phyloP scores from a whole-genome alignment of 2,329 filamentous ascomycete species.

The Fusarium odoratissimum region DNA sequence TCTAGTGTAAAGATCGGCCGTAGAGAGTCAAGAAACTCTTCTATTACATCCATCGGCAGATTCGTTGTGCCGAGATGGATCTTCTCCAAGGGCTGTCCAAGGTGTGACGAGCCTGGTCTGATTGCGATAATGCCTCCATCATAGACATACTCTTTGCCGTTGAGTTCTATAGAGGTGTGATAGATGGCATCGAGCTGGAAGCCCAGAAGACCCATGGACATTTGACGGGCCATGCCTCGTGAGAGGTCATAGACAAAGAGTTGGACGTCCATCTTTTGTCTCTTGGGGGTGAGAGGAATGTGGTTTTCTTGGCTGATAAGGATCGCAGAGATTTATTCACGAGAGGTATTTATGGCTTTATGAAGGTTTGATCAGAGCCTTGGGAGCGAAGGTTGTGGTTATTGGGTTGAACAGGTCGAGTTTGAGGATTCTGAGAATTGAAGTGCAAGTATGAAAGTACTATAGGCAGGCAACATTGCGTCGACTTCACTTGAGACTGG shows the following conservation, averaged over 20 bases:
- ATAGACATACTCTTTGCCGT: slow-evolving; percentile 89
- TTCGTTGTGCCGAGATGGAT: slow-evolving; percentile 80
- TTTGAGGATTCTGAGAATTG: background rate
- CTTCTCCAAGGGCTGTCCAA: slow-evolving; percentile 84
- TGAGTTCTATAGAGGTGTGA: slow-evolving; percentile 89
- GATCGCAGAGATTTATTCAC: background rate
- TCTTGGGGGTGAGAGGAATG: background rate
- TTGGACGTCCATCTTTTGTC: slow-evolving; percentile 74
- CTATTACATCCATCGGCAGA: slow-evolving; percentile 81
- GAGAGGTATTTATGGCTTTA: background rate
- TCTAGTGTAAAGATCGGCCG: slow-evolving; percentile 84
- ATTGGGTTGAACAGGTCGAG: slow-evolving; percentile 1
- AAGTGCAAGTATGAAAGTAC: background rate
- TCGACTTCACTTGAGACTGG: slow-evolving; percentile 35
- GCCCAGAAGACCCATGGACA: slow-evolving; percentile 65
- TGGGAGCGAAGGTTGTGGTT: background rate
- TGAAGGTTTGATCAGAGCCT: background rate
- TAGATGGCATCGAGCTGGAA: slow-evolving; percentile 89
- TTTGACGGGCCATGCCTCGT: slow-evolving; percentile 64
- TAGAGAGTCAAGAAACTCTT: slow-evolving; percentile 89
- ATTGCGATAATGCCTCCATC: slow-evolving; percentile 89
- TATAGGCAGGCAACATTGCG: slow-evolving; percentile 41
- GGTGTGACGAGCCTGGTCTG: slow-evolving; percentile 83
- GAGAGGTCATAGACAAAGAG: slow-evolving; percentile 85
- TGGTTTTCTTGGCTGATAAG: background rate